These are phyloP conservation scores for Stevia rebaudiana DNA, from an alignment of 140 eudicot species.

Conservation along the genomic window DNA sequence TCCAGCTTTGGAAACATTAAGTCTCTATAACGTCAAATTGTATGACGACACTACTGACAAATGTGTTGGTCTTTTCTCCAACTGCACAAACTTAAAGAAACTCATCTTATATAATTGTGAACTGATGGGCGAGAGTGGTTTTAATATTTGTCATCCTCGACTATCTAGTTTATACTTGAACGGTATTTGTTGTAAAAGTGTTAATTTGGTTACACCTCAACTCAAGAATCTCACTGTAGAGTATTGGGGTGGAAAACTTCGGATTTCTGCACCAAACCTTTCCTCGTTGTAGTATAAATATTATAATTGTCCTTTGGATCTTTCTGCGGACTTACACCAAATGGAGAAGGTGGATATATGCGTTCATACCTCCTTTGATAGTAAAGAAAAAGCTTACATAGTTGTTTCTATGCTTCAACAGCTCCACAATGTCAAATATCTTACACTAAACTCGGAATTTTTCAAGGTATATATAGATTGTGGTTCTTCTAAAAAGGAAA, in stretches of 20 bases:
- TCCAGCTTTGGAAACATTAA: slow-evolving; percentile 10
- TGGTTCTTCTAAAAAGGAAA: no score
- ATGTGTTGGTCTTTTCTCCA: slow-evolving; percentile 1
- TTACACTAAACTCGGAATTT: slow-evolving; percentile 8
- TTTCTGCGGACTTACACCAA: background rate
- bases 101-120: background rate
- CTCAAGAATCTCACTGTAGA: background rate
- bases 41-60: background rate
- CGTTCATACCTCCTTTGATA: background rate
- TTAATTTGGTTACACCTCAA: background rate
- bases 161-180: background rate
- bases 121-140: background rate
- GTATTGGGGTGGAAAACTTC: no score
- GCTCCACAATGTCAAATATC: slow-evolving; percentile 15
- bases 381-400: background rate
- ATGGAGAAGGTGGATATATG: slow-evolving; percentile 12
- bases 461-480: slow-evolving; percentile 12
- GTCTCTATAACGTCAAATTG: background rate
- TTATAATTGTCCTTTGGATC: no score
- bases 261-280: slow-evolving; percentile 3
- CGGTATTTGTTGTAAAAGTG: background rate
- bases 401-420: slow-evolving; percentile 10
- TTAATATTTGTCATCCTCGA: background rate
- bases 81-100: background rate
- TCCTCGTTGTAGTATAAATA: background rate